Base-by-base conservation (phyloP, 1,139 yeast genomes). In the Geotrichum candidum region DNA sequence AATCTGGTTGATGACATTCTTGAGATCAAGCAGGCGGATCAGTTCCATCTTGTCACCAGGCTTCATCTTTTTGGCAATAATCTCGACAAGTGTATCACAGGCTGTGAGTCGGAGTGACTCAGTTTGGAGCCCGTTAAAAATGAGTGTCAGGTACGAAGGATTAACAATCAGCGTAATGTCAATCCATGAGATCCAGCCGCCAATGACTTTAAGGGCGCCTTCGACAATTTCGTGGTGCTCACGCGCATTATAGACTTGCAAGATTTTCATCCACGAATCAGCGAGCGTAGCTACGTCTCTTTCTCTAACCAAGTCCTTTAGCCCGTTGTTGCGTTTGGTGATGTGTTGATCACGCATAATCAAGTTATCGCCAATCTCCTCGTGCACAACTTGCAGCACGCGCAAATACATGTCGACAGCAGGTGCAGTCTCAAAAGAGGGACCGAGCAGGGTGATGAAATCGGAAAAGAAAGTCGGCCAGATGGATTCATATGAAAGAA, bases 171-270 rank as follows among this genome's bases (percentile, higher is more conserved):
- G 78, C 38, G 86, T 80, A 65, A 94, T 89, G 70, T 95, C 98
- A 75, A 92, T 90, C 99, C 99, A 94, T 38, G 91, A 87, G 38
- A 91, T 89, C 80, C 88, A 94, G 27, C 85, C 85, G 7, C 97
- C 98, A 61, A 94, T 83, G 61, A 86, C 85, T 61, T 80, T 79
- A 62, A 90, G 79, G n/a, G 85, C 77, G 63, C 82, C 81, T 64
- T 82, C 84, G 61, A 87, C 72, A 55, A 87, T 82, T 25, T 82
- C 87, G 18, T 13, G 27, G 33, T 56, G 56, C 53, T 58, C 52
- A 66, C 64, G 68, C 7, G 52, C 18, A 60, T 70, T 65, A 68
- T 78, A 77, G 25, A 71, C 68, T 65, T 70, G 71, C 62, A 92
- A 76, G 31, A 87, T 80, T 56, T 80, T 77, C 69, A 81, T 81